phyloP scores from a whole-genome alignment of 495 filamentous ascomycete species.

The Daldinia childiae region DNA sequence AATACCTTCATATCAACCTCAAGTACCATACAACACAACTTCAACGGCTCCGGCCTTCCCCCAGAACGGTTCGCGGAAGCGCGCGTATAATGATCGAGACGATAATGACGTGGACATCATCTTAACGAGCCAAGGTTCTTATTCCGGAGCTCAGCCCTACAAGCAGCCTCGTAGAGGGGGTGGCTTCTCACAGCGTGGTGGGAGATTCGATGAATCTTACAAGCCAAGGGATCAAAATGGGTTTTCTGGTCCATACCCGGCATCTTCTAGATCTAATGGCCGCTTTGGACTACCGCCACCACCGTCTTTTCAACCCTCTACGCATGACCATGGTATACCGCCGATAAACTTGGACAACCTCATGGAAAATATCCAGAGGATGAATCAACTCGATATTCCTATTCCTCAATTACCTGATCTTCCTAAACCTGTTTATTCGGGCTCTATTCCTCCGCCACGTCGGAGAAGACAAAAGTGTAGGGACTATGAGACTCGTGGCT shows the following conservation, averaged over 20 bases:
- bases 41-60: slow-evolving; percentile 15
- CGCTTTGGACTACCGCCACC: slow-evolving; percentile 42
- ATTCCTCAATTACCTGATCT: slow-evolving; percentile 62
- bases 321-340: slow-evolving; percentile 42
- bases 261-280: slow-evolving; percentile 18
- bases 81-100: slow-evolving; percentile 67
- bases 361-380: slow-evolving; percentile 73
- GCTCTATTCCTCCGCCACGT: slow-evolving; percentile 27
- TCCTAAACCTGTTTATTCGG: slow-evolving; percentile 39
- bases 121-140: slow-evolving; percentile 53
- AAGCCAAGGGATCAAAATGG: slow-evolving; percentile 33
- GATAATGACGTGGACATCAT: slow-evolving; percentile 58
- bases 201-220: slow-evolving; percentile 50
- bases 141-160: slow-evolving; percentile 60
- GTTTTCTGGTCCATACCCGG: slow-evolving; percentile 12
- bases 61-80: slow-evolving; percentile 60
- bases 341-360: slow-evolving; percentile 69
- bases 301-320: slow-evolving; percentile 31
- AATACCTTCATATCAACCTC: slow-evolving; percentile 27
- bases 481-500: slow-evolving; percentile 90
- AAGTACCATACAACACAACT: slow-evolving; percentile 18
- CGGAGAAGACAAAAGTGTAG: slow-evolving; percentile 70
- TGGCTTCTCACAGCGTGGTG: slow-evolving; percentile 60
- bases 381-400: slow-evolving; percentile 74
- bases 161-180: slow-evolving; percentile 81